Base-by-base conservation (phyloP, 371 early-diverging fungal species). In the Thermomucor indicae-seudaticae region DNA sequence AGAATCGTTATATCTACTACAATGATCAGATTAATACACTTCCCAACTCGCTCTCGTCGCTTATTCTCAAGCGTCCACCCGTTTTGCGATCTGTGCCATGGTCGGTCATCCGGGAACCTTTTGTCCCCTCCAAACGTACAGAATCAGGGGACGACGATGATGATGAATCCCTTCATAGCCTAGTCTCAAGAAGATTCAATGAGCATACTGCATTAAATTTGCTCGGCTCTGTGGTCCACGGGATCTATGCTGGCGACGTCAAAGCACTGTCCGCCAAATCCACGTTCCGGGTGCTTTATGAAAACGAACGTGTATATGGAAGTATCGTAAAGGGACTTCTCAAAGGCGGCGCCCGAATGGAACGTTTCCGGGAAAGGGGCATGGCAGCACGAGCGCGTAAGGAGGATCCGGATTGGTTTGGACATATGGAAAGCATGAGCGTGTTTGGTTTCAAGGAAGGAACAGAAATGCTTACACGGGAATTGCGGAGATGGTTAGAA, bases 231-330 rank as follows among this genome's bases (percentile, higher is more conserved):
- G 66, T 94, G 31, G 79, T 92, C 28, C 95, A 92, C 55, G 97
- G 97, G 0, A 91, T 96, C 38, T 96, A 94, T 70, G 96, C 95
- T 0, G 95, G 94, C 0, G 91, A 96, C 62, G 72, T 78, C 2
- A 81, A 75, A 35, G 60, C 75, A 46, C 76, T 96, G 7, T 91
- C 91, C 29, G 75, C 91, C 0, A 68, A 83, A 25, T 85, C 93
- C 2, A 82, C 88, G 1, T 65, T 95, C 35, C 76, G 78, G 29
- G 60, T 79, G 37, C 55, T 93, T 25, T 84, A 79, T 55, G 80
- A 86, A 20, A 58, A 72, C 4, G 92, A 93, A 58, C 71, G 63
- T 11, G 72, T 75, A 10, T 72, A 83, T 55, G 88, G 90, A 6
- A 85, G 88, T 22, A 75, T 91, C 1, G 60, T 79, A 10, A 48